These are phyloP conservation scores for Thelonectria blattea DNA, from an alignment of 2,329 filamentous ascomycete genomes.

Conservation along the genomic window DNA sequence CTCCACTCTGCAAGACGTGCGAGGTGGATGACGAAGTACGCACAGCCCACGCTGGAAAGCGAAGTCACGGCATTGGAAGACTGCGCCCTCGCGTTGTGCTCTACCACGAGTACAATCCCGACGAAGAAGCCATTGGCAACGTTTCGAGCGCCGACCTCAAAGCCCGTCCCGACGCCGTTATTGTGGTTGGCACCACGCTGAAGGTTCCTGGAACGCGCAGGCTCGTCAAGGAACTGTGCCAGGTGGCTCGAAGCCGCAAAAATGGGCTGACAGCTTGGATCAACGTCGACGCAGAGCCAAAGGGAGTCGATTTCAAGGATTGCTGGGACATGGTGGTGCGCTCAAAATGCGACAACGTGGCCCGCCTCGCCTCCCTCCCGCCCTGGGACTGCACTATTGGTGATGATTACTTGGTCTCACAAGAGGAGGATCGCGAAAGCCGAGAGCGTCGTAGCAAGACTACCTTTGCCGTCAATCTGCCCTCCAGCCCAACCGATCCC, in stretches of 20 bases:
- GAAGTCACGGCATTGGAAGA: slow-evolving; percentile 90
- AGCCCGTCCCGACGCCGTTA: slow-evolving; percentile 84
- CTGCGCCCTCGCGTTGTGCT: slow-evolving; percentile 92
- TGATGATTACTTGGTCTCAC: slow-evolving; percentile 54
- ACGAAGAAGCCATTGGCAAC: slow-evolving; percentile 93
- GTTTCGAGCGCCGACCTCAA: slow-evolving; percentile 87
- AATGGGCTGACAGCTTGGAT: slow-evolving; percentile 94
- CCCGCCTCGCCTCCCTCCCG: slow-evolving; percentile 69
- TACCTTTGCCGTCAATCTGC: slow-evolving; percentile 42
- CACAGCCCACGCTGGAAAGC: slow-evolving; percentile 77
- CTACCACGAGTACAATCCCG: slow-evolving; percentile 97
- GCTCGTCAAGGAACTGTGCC: slow-evolving; percentile 89
- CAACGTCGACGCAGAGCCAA: slow-evolving; percentile 85
- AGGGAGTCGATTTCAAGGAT: slow-evolving; percentile 83
- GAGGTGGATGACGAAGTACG: slow-evolving; percentile 77
- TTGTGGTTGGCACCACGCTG: slow-evolving; percentile 93
- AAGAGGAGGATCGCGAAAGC: slow-evolving; percentile 50
- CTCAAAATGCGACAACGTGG: slow-evolving; percentile 88
- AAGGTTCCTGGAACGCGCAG: slow-evolving; percentile 93
- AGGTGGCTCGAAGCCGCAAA: slow-evolving; percentile 78
- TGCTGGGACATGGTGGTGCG: slow-evolving; percentile 92
- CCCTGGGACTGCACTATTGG: slow-evolving; percentile 63
- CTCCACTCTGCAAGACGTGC: slow-evolving; percentile 81
- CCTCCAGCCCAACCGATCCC: slow-evolving; percentile 29
- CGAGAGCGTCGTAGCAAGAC: slow-evolving; percentile 48